A percentile compares a stretch with the other conserved stretches of the same genome.
phyloP scores from a whole-genome alignment of 805 yeast species.

The Starmerella potacharoeniae region DNA sequence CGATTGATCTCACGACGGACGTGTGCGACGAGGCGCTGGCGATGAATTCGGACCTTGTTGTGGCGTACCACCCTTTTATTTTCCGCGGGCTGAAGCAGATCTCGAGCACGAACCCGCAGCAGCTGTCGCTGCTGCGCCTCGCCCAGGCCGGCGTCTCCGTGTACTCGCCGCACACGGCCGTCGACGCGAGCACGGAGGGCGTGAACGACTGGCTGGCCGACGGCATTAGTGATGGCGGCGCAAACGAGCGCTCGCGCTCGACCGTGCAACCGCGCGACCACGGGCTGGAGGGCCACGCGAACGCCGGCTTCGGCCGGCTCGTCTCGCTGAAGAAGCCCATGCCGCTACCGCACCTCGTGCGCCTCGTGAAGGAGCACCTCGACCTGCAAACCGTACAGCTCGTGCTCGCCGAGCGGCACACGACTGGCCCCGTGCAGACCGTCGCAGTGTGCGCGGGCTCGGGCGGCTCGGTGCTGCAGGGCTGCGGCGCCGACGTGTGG shows the following conservation, averaged over 20 bases:
- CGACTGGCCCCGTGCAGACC: conserved; percentile 33
- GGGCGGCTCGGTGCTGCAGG: conserved; percentile 62
- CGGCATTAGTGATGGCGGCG: conserved; percentile 36
- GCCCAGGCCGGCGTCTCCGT: conserved; percentile 74
- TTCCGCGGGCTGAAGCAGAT: conserved; percentile 77
- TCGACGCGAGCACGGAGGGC: conserved; percentile 86
- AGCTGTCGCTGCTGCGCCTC: conserved; percentile 57
- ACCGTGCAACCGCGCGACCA: conserved; percentile 38
- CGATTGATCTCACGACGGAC: conserved; percentile 72
- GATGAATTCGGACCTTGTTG: conserved; percentile 42
- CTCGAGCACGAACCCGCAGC: conserved; percentile 65
- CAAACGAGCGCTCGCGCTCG: conserved; percentile 21
- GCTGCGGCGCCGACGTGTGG: conserved; percentile 52
- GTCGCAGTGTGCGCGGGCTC: conserved; percentile 94
- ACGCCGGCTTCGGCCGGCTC: conserved; percentile 75
- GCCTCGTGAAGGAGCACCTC: conserved; percentile 43
- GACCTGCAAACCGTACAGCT: conserved; percentile 51
- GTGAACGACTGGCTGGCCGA: conserved; percentile 85
- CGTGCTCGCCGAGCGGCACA: conserved; percentile 31
- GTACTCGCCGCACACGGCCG: conserved; percentile 91
- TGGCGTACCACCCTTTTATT: conserved; percentile 92
- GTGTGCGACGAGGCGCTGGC: conserved; percentile 80
- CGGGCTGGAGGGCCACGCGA: conserved; percentile 31
- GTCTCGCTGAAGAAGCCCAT: conserved; percentile 39
- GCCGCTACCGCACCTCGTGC: conserved; percentile 37